These are phyloP conservation scores for Dipteronia dyeriana DNA, from an alignment of 345 rosid genomes.

Conservation along the genomic window DNA sequence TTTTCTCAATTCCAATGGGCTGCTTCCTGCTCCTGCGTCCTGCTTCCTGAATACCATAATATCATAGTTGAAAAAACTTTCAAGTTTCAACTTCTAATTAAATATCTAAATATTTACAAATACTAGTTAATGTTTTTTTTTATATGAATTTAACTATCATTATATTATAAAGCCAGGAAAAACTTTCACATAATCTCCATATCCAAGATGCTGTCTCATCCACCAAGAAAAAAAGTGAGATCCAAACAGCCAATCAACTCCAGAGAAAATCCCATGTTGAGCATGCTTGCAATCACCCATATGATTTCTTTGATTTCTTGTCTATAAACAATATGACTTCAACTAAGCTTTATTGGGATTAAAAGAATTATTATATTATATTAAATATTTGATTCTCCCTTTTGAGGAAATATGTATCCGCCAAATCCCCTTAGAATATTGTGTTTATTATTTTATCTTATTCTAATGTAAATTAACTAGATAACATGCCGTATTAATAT, in stretches of 20 bases:
- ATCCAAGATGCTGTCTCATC: constrained; percentile 24
- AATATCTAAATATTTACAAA: background rate
- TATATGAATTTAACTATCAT: background rate
- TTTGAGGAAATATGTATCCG: background rate
- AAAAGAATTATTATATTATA: background rate
- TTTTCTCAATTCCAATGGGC: background rate
- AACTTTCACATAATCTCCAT: constrained; percentile 23
- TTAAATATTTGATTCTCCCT: background rate
- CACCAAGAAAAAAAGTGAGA: constrained; percentile 17
- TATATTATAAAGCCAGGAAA: no score
- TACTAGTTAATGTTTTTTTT: background rate
- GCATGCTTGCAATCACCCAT: constrained; percentile 31
- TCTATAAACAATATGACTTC: background rate
- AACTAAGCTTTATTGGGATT: background rate
- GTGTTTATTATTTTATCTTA: background rate
- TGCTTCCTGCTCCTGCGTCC: constrained; percentile 11
- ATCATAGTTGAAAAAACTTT: constrained; percentile 12
- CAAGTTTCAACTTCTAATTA: background rate
- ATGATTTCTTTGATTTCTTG: background rate
- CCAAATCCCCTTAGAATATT: background rate
- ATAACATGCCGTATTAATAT: background rate
- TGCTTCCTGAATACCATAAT: constrained; percentile 20
- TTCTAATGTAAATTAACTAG: background rate
- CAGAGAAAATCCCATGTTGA: constrained; percentile 19
- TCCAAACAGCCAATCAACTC: constrained; percentile 24